phyloP scores from a whole-genome alignment of 768 basidiomycete genomes.

The Harrya chromipes region DNA sequence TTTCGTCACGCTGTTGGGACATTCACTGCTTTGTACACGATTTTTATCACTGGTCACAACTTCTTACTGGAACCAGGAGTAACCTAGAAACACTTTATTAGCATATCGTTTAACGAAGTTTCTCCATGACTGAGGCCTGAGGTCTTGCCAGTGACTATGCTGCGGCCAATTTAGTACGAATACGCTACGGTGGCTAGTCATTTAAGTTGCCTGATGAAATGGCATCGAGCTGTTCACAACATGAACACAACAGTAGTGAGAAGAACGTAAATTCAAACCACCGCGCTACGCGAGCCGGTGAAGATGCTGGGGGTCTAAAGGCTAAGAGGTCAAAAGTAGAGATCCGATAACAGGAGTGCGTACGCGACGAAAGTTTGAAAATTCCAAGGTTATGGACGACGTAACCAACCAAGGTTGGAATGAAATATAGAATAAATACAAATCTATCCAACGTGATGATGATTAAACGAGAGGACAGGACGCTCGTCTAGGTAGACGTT shows the following conservation, averaged over 20 bases:
- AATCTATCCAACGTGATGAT: constrained; percentile 15
- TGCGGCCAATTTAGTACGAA: background rate
- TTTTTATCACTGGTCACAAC: background rate
- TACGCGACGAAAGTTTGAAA: constrained; percentile 3
- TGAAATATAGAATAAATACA: constrained; percentile 27
- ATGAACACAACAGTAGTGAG: background rate
- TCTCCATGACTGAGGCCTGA: background rate
- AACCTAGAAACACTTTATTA: constrained; percentile 19
- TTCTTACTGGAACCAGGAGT: constrained; percentile 10
- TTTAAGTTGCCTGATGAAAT: background rate
- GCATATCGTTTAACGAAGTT: constrained; percentile 13
- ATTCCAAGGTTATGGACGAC: constrained; percentile 11
- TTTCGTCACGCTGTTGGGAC: constrained; percentile 1
- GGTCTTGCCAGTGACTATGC: too few species aligned
- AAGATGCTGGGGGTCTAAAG: background rate
- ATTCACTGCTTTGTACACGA: constrained; percentile 3
- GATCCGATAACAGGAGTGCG: constrained; percentile 1
- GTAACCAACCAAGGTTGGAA: constrained; percentile 7
- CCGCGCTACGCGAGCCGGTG: background rate
- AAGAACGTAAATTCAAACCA: background rate
- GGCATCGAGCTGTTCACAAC: background rate
- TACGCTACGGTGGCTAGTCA: background rate
- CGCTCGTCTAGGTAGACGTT: constrained; percentile 20
- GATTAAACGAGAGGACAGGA: constrained; percentile 34
- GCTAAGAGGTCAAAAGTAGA: background rate